phyloP scores from a whole-genome alignment of 2,329 filamentous ascomycete species.

The Exserohilum turcica region DNA sequence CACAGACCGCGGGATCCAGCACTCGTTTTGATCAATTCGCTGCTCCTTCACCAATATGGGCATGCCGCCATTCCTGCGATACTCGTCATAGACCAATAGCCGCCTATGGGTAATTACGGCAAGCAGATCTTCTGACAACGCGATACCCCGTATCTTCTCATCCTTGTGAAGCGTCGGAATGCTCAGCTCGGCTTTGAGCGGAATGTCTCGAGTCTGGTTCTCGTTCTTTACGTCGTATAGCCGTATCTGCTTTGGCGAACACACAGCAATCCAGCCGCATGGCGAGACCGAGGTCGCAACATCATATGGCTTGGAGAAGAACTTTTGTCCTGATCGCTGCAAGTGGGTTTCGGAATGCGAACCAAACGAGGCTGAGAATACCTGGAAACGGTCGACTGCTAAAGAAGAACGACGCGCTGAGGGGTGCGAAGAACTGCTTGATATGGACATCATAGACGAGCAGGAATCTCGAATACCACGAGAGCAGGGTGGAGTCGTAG shows the following conservation, averaged over 20 bases:
- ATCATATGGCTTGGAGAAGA: slow-evolving; percentile 7
- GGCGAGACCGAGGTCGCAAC: slow-evolving; percentile 24
- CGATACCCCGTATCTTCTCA: slow-evolving; percentile 24
- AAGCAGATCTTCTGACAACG: slow-evolving; percentile 27
- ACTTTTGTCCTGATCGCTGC: slow-evolving; percentile 7
- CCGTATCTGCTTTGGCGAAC: slow-evolving; percentile 20
- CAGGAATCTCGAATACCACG: slow-evolving; percentile 2
- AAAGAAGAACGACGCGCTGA: slow-evolving; percentile 9
- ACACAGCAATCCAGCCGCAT: slow-evolving; percentile 21
- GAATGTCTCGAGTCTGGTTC: slow-evolving; percentile 7
- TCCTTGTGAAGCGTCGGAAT: slow-evolving; percentile 1
- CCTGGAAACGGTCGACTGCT: slow-evolving; percentile 4
- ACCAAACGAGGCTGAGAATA: slow-evolving; percentile 14
- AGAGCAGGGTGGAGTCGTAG: background rate
- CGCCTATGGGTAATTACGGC: slow-evolving; percentile 27
- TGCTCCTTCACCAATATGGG: slow-evolving; percentile 8
- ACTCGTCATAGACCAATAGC: slow-evolving; percentile 27
- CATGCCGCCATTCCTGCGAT: slow-evolving; percentile 7
- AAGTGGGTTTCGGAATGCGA: slow-evolving; percentile 11
- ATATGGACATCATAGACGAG: slow-evolving; percentile 10
- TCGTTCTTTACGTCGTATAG: slow-evolving; percentile 18
- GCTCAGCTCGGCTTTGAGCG: background rate
- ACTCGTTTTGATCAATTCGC: slow-evolving; percentile 14
- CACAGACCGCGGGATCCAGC: slow-evolving; percentile 26
- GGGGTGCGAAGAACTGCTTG: slow-evolving; percentile 3